Evolutionary conservation across 192 early-diverging fungal genomes (phyloP).

Genomic region (Pilaira anomala): DNA sequence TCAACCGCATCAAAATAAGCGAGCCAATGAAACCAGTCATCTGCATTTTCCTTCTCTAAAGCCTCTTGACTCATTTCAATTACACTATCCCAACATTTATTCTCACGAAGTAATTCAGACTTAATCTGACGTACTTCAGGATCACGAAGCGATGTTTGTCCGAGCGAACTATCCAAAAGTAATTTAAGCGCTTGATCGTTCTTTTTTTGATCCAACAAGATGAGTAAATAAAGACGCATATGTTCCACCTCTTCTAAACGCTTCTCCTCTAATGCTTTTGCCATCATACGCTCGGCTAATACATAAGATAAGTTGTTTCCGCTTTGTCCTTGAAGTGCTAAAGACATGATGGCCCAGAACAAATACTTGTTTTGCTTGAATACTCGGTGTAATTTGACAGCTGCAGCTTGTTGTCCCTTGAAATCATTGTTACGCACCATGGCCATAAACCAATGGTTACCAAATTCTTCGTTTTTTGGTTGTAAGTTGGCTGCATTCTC

Average conservation of each 20-base stretch:
- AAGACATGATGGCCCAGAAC: conserved; percentile 83
- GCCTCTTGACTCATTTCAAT: conserved; percentile 38
- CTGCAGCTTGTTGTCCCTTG: conserved; percentile 69
- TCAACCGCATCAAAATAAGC: conserved; percentile 59
- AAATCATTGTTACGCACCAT: conserved; percentile 65
- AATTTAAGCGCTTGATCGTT: conserved; percentile 60
- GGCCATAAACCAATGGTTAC: conserved; percentile 80
- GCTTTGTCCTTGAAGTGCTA: conserved; percentile 61
- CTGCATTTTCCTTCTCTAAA: conserved; percentile 48
- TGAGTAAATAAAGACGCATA: conserved; percentile 70
- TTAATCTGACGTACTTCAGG: conserved; percentile 65
- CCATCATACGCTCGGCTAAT: conserved; percentile 82
- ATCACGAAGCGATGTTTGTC: conserved; percentile 65
- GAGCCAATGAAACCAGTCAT: conserved; percentile 70
- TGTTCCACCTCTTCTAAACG: conserved; percentile 72
- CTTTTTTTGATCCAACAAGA: conserved; percentile 71
- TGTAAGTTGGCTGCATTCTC: conserved; percentile 54
- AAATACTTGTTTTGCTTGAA: conserved; percentile 78
- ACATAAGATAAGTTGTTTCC: conserved; percentile 51
- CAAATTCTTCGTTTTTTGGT: conserved; percentile 71
- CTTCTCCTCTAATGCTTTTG: conserved; percentile 68
- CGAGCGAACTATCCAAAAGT: conserved; percentile 56
- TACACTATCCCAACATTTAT: conserved; percentile 46
- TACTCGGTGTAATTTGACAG: conserved; percentile 75
- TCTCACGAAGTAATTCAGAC: conserved; percentile 50